Base-by-base conservation (phyloP, 768 basidiomycete genomes). In the Gelatoporia subvermispora region DNA sequence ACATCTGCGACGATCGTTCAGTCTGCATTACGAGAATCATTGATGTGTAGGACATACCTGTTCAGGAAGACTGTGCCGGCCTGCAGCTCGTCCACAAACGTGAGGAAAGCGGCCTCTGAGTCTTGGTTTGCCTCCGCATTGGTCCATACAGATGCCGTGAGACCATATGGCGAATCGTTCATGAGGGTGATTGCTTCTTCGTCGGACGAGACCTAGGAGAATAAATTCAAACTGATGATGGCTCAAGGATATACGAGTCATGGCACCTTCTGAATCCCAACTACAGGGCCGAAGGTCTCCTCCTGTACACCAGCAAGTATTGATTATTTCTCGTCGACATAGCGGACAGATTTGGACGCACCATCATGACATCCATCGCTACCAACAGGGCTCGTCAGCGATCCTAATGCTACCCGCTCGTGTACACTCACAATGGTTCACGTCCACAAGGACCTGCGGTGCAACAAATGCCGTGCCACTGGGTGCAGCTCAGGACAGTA, bases 81-180 rank as follows among this genome's bases (percentile, higher is more conserved):
- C 49, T 94, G 82, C 25, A 98, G 65, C 53, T 80, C 76, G 43
- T 87, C 83, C 7, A 75, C 80, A 21, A 95, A 70, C 41, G 63
- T 66, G 48, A 84, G 58, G 69, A 97, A 96, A 0, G 78, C 82
- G 2, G 66, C 60, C 52, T 87, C 76, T 0, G 88, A 89, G n/a
- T 76, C 76, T 0, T 73, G 65, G 49, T 82, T 76, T 3, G 67
- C 68, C 23, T 77, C 73, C 0, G 74, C 78, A 57, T 89, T 78
- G 1, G 96, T 97, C 96, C 95, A 99, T 25, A 99, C 65, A 16
- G 92, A 93, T 3, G 91, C 92, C 1, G 95, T 99, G 18, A 99
- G 75, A 13, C 96, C 96, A 61, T 94, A 98, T 0, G 80, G 81
- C 15, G 94, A 96, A 65, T 98, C 93, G 65, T 99, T 98, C 89